Conservation (phyloP, 2,329 filamentous ascomycete genomes). For the Ascochyta clinopodiicola region DNA sequence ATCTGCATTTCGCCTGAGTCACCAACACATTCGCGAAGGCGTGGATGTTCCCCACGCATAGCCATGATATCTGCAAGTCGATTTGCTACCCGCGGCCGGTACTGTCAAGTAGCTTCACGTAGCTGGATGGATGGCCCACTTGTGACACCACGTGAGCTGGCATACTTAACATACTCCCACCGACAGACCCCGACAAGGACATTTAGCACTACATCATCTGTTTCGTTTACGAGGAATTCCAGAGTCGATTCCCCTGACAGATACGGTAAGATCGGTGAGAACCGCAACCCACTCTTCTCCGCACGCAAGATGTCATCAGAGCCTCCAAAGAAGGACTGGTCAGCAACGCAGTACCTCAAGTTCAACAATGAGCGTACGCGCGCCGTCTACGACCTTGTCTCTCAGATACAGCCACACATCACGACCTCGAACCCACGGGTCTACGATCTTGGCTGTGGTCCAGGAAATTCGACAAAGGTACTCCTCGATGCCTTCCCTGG, state of each 20-base stretch:
- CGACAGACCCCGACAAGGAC: neutral
- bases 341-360: constrained; percentile 63
- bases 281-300: neutral
- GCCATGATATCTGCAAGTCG: neutral
- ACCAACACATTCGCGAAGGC: neutral
- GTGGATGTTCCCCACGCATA: neutral
- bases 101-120: neutral
- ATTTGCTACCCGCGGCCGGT: constrained; percentile 5
- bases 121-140: neutral
- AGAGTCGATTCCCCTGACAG: neutral
- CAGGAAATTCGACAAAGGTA: constrained; percentile 63
- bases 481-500: constrained; percentile 57
- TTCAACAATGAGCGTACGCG: constrained; percentile 62
- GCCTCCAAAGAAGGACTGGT: constrained; percentile 55
- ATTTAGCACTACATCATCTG: neutral
- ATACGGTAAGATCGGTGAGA: neutral
- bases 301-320: constrained; percentile 4
- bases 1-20: neutral
- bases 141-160: constrained; percentile 2
- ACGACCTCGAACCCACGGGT: constrained; percentile 46
- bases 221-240: neutral
- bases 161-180: neutral
- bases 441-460: constrained; percentile 67
- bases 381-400: constrained; percentile 60
- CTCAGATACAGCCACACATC: constrained; percentile 52